Evolutionary conservation across 345 rosid genomes (phyloP).

Genomic region (Lepidium africanum): DNA sequence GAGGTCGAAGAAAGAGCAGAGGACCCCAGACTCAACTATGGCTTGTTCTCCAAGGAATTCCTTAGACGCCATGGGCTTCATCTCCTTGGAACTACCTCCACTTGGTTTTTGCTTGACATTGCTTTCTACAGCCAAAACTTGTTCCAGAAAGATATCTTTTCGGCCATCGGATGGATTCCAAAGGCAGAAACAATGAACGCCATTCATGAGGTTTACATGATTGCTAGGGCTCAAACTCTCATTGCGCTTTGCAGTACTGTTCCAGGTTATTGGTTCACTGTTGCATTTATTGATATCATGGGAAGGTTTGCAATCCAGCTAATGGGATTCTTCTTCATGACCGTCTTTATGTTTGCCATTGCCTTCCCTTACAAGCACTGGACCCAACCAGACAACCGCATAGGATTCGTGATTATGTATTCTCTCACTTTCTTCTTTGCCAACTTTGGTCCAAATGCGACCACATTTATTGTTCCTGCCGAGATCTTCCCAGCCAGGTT

Average conservation of each 20-base stretch:
- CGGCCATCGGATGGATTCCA: slow-evolving; percentile 61
- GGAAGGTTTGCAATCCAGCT: slow-evolving; percentile 63
- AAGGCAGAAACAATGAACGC: slow-evolving; percentile 49
- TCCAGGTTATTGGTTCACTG: slow-evolving; percentile 71
- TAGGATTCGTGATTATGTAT: slow-evolving; percentile 53
- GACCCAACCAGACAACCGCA: slow-evolving; percentile 36
- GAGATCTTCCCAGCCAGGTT: slow-evolving; percentile 66
- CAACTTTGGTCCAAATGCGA: slow-evolving; percentile 68
- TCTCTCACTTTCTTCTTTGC: slow-evolving; percentile 67
- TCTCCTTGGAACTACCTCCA: slow-evolving; percentile 48
- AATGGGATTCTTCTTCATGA: slow-evolving; percentile 69
- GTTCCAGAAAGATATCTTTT: slow-evolving; percentile 60
- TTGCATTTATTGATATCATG: slow-evolving; percentile 41
- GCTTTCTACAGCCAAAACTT: slow-evolving; percentile 64
- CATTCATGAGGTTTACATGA: slow-evolving; percentile 45
- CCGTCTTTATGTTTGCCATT: slow-evolving; percentile 60
- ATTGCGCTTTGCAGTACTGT: slow-evolving; percentile 60
- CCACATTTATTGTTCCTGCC: slow-evolving; percentile 59
- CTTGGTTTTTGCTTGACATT: slow-evolving; percentile 63
- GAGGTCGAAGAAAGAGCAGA: slow-evolving; percentile 40
- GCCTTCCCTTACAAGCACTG: slow-evolving; percentile 67
- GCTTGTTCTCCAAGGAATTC: slow-evolving; percentile 35
- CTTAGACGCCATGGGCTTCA: slow-evolving; percentile 9
- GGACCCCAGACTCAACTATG: slow-evolving; percentile 28
- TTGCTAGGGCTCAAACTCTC: slow-evolving; percentile 56